A percentile compares a stretch with the other conserved stretches of the same genome.
These are phyloP conservation scores for Xylaria sp. DNA, from an alignment of 2,329 filamentous ascomycete species.

Conservation along the genomic window DNA sequence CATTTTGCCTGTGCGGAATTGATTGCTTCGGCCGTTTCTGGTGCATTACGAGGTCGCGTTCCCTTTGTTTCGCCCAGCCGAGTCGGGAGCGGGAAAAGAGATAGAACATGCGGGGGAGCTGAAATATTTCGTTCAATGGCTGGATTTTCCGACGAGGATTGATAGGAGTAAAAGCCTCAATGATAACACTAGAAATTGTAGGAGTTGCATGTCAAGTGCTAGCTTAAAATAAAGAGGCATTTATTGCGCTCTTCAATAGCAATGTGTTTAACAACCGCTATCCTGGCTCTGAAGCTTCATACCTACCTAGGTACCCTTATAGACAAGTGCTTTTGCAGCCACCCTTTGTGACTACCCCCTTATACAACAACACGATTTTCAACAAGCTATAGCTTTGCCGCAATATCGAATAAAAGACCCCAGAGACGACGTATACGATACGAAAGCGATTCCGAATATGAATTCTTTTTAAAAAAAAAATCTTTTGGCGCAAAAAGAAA, in stretches of 20 bases:
- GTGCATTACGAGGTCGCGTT: background rate
- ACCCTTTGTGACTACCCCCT: too few relatives aligned
- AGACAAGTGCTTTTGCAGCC: background rate
- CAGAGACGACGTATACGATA: too few relatives aligned
- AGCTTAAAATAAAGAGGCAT: background rate
- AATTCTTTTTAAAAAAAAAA: too few relatives aligned
- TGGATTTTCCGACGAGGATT: background rate
- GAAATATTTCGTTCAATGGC: background rate
- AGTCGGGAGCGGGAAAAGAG: conserved; percentile 6
- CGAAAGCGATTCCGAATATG: too few relatives aligned
- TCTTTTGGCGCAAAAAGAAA: too few relatives aligned
- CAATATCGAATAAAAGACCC: too few relatives aligned
- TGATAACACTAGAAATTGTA: background rate
- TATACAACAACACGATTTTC: too few relatives aligned
- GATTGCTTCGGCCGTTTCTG: background rate
- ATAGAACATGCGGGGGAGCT: background rate
- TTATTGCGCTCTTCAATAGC: background rate
- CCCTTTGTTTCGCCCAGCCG: conserved; percentile 23
- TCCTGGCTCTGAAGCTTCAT: background rate
- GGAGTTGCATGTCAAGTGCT: background rate
- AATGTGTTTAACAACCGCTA: background rate
- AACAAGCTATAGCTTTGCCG: too few relatives aligned
- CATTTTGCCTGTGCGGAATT: background rate
- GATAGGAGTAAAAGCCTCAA: background rate
- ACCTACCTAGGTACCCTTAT: too few relatives aligned